phyloP scores from a whole-genome alignment of 2,329 filamentous ascomycete species.

The Exophiala mesophila region DNA sequence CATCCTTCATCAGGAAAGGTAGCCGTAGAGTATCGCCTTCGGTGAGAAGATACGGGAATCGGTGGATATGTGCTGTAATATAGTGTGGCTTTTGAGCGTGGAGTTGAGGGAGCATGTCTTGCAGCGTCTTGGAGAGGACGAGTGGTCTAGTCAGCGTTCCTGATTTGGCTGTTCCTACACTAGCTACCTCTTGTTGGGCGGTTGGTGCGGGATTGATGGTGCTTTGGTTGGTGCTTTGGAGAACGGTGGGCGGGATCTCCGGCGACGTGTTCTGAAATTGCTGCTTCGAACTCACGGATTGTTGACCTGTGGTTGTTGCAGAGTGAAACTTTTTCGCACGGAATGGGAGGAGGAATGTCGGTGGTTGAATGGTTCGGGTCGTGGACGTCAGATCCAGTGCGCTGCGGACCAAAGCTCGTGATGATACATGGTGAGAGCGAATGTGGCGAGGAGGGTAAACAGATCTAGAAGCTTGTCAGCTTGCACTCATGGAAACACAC shows the following conservation, averaged over 20 bases:
- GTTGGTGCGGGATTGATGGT: slow-evolving; percentile 14
- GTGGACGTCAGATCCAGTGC: slow-evolving; percentile 16
- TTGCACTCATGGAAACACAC: too few species aligned
- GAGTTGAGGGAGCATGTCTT: slow-evolving; percentile 41
- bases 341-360: slow-evolving; percentile 28
- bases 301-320: slow-evolving; percentile 20
- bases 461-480: slow-evolving; percentile 4
- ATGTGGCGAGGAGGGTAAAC: slow-evolving; percentile 6
- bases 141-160: slow-evolving; percentile 30
- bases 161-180: slow-evolving; percentile 21
- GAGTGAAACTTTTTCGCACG: slow-evolving; percentile 40
- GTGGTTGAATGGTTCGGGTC: slow-evolving; percentile 10
- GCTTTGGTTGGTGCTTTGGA: slow-evolving; percentile 21
- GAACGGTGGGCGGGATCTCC: slow-evolving; percentile 30
- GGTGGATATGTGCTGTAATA: slow-evolving; percentile 44
- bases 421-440: slow-evolving; percentile 19
- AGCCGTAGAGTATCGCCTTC: slow-evolving; percentile 69
- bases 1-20: slow-evolving; percentile 72
- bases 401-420: slow-evolving; percentile 13
- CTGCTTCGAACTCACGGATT: slow-evolving; percentile 14
- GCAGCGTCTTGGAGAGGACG: slow-evolving; percentile 38
- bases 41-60: slow-evolving; percentile 47
- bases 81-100: slow-evolving; percentile 43
- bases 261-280: slow-evolving; percentile 31
- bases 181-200: slow-evolving; percentile 16